Evolutionary conservation across 148 eudicot genomes (phyloP), one percentile per base, ranked within the genome.

Genomic region (Rhododendron williamsianum): DNA sequence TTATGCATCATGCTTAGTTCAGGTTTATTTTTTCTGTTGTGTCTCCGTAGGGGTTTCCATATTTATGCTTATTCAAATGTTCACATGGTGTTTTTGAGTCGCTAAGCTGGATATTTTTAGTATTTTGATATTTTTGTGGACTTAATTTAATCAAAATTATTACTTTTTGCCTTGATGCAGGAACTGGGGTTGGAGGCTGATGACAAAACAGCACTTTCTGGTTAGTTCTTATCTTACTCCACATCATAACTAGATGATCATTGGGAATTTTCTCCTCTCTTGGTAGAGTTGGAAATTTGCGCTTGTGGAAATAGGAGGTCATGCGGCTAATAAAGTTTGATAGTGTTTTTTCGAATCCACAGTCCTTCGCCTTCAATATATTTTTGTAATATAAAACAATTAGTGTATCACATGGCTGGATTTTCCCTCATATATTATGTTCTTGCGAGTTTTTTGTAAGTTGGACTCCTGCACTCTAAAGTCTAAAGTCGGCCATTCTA

Each of bases 141-240:
- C 56, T 52, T 12, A 3, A 52, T 15, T 52, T 52, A 13, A 56
- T 56, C 63, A 56, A 56, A 56, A 56, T 56, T 56, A 56, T 54
- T 54, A 74, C 48, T n/a, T 11, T 79, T 72, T 82, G 73, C 85
- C 49, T 85, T 78, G 43, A 36, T 87, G 45, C 88, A 97, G 99
- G 99, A 97, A 91, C 82, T 97, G 90, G 99, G 99, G 63, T 84
- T 97, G 71, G 99, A 97, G 90, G 90, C 99, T 27, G 99, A 97
- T 90, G 98, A 97, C 90, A 97, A 97, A 90, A 94, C 99, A 84
- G 96, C 99, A 77, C 98, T 97, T 84, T 91, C 96, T 81, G 92
- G 99, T 97, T 86, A 90, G 95, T 90, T 71, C 71, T 84, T 41
- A 58, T 84, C 43, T 54, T 54, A 9, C 11, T 76, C 81, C 56